phyloP scores from a whole-genome alignment of 176 grass and related monocot genomes.

The Hordeum marinum region DNA sequence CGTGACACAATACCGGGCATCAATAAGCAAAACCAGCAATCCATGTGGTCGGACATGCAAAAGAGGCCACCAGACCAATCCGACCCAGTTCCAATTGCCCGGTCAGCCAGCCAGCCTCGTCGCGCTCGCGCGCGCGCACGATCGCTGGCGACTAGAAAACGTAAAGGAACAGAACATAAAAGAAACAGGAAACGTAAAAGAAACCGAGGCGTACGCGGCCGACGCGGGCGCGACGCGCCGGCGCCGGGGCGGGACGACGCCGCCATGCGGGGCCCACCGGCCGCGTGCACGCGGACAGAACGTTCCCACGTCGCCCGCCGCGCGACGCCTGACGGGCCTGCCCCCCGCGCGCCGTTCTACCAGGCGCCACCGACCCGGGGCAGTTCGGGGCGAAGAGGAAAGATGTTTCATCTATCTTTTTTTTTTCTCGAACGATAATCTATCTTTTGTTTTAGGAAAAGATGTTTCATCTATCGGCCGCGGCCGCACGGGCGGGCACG shows the following conservation, averaged over 20 bases:
- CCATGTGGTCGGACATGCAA: neutral
- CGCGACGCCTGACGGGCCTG: neutral
- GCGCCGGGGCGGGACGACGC: neutral
- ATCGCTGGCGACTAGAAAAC: neutral
- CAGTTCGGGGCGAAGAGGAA: neutral
- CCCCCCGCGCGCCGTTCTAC: neutral
- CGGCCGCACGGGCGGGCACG: neutral
- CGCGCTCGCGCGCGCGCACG: neutral
- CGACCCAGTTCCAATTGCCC: neutral
- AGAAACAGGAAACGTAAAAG: neutral
- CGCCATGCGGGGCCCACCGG: neutral
- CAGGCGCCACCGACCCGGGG: neutral
- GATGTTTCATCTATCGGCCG: neutral
- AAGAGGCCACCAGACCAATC: neutral
- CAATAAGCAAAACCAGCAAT: neutral
- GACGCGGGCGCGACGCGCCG: conserved; percentile 6
- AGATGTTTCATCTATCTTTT: neutral
- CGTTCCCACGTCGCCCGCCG: neutral
- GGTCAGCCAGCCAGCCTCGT: neutral
- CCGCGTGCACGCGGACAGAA: neutral
- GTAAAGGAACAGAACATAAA: neutral
- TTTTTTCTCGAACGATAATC: too few relatives aligned
- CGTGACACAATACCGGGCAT: neutral
- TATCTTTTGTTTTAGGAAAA: too few relatives aligned
- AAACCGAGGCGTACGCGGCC: conserved; percentile 27